A percentile compares a stretch with the other conserved stretches of the same genome.
Conservation (phyloP, 2,329 filamentous ascomycete species). For the Colletotrichum tabaci region DNA sequence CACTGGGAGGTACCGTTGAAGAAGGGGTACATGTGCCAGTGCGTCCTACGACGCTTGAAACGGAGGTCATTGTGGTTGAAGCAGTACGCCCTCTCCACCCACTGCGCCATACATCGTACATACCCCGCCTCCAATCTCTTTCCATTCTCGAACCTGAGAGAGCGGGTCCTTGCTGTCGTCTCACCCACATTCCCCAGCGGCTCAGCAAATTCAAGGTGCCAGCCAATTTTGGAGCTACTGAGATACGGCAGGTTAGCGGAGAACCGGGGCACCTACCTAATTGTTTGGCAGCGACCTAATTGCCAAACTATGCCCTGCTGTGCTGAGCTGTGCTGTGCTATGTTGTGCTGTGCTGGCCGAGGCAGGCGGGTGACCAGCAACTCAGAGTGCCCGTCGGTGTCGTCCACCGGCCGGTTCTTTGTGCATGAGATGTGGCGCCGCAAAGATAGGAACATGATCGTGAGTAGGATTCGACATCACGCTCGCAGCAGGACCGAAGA, state of each 20-base stretch:
- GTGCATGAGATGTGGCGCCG: not conserved
- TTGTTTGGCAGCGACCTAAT: too few species aligned
- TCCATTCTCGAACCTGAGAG: conserved; percentile 38
- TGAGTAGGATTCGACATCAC: not conserved
- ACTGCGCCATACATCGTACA: conserved; percentile 16
- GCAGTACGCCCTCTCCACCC: not conserved
- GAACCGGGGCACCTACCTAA: not conserved
- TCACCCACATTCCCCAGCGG: conserved; percentile 30
- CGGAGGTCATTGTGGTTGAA: conserved; percentile 6
- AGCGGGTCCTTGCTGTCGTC: conserved; percentile 23
- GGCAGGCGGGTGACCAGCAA: too few species aligned
- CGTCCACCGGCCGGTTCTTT: not conserved
- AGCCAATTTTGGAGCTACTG: not conserved
- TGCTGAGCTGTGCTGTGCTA: too few species aligned
- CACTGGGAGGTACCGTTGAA: conserved; percentile 16
- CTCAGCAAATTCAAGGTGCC: conserved; percentile 19
- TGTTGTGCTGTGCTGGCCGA: too few species aligned
- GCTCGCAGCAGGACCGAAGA: not conserved
- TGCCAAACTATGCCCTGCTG: too few species aligned
- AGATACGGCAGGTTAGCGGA: not conserved
- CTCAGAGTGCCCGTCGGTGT: too few species aligned
- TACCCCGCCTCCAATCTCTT: conserved; percentile 39
- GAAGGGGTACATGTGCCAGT: conserved; percentile 15
- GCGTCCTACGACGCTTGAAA: not conserved
- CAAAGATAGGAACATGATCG: not conserved